phyloP scores from a whole-genome alignment of 441 rosid species.

The Melastoma candidum region DNA sequence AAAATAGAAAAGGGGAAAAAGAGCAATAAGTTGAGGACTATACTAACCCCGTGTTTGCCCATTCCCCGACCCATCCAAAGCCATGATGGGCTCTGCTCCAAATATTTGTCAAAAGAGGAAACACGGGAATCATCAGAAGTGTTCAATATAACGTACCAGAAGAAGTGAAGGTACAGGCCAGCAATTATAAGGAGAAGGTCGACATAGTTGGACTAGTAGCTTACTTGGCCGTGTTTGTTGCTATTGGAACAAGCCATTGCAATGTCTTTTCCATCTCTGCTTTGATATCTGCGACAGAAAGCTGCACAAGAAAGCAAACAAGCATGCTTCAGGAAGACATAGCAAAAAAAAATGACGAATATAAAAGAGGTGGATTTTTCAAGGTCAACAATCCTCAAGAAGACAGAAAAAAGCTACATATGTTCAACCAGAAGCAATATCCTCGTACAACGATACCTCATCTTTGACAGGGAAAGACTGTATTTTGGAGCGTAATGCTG shows the following conservation, averaged over 20 bases:
- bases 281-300: conserved; percentile 69
- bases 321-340: no score
- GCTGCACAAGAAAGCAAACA: conserved; percentile 33
- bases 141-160: background rate
- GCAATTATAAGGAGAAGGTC: background rate
- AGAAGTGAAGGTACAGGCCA: background rate
- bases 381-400: no score
- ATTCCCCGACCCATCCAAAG: conserved; percentile 69
- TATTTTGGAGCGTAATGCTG: conserved; percentile 66
- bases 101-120: conserved; percentile 7
- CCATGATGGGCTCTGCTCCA: conserved; percentile 55
- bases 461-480: conserved; percentile 59
- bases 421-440: background rate
- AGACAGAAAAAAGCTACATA: background rate
- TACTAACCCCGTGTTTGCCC: conserved; percentile 59
- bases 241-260: conserved; percentile 82
- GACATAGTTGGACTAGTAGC: conserved; percentile 1
- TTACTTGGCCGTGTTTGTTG: conserved; percentile 93
- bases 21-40: conserved; percentile 1
- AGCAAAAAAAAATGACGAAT: no score
- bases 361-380: background rate
- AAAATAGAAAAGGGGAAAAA: background rate
- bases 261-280: conserved; percentile 66
- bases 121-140: conserved; percentile 3
- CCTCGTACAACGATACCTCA: conserved; percentile 42